Percentiles rank a stretch among this genome's conserved stretches.
These are phyloP conservation scores for Phytophthora sansomeana DNA, from an alignment of 352 stramenopile species.

Conservation along the genomic window DNA sequence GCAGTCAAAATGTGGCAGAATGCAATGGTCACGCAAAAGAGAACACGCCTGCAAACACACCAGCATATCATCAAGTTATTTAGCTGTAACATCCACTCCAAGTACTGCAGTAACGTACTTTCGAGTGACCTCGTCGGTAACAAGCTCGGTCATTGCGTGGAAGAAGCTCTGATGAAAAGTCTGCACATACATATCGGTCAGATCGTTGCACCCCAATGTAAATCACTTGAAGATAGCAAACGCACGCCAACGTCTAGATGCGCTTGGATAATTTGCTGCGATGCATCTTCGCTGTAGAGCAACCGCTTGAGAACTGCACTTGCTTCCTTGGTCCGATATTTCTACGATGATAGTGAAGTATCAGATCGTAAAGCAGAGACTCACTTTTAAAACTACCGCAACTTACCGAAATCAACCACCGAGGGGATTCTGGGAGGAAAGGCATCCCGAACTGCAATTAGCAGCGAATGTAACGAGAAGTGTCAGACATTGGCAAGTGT, in stretches of 20 bases:
- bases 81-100: not conserved
- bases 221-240: not conserved
- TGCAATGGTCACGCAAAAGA: constrained; percentile 65
- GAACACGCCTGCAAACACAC: constrained; percentile 44
- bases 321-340: constrained; percentile 58
- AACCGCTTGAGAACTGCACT: constrained; percentile 42
- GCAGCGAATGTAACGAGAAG: not conserved
- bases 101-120: constrained; percentile 30
- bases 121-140: constrained; percentile 45
- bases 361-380: not conserved
- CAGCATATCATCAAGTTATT: not conserved
- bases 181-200: constrained; percentile 18
- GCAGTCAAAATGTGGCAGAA: constrained; percentile 73
- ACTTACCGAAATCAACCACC: constrained; percentile 69
- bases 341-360: constrained; percentile 29
- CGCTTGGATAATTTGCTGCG: constrained; percentile 36
- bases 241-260: constrained; percentile 33
- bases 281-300: constrained; percentile 40
- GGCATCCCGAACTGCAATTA: constrained; percentile 62
- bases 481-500: not conserved
- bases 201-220: not conserved
- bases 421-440: constrained; percentile 72
- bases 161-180: constrained; percentile 46
- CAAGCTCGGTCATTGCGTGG: constrained; percentile 44
- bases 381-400: not conserved